These are phyloP conservation scores for Podaxis sp. DNA, from an alignment of 768 basidiomycete genomes.

Conservation along the genomic window DNA sequence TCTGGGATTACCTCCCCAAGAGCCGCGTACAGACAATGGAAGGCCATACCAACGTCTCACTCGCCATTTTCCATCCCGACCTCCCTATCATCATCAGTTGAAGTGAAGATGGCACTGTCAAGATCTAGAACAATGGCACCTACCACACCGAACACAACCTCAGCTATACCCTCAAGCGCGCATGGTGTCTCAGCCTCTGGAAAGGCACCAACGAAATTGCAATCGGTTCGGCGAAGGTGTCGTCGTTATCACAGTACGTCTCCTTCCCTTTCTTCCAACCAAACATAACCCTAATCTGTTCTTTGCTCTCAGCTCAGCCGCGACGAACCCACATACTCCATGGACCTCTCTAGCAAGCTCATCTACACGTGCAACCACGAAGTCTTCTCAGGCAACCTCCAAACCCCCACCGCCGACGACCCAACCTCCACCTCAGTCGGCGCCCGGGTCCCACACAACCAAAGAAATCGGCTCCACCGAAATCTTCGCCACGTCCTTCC, in stretches of 20 bases:
- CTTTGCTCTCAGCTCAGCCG: conserved; percentile 72
- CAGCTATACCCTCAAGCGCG: conserved; percentile 91
- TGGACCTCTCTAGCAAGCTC: conserved; percentile 94
- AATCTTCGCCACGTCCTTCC: conserved; percentile 80
- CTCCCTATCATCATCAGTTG: conserved; percentile 92
- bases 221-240: conserved; percentile 94
- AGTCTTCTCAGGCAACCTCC: conserved; percentile 86
- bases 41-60: conserved; percentile 95
- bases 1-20: conserved; percentile 99
- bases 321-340: conserved; percentile 93
- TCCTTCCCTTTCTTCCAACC: conserved; percentile 92
- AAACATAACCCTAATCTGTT: conserved; percentile 83
- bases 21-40: conserved; percentile 98
- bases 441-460: conserved; percentile 65
- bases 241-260: conserved; percentile 93
- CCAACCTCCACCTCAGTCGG: conserved; percentile 60
- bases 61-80: conserved; percentile 95
- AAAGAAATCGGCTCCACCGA: conserved; percentile 96
- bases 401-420: conserved; percentile 39
- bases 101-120: conserved; percentile 72
- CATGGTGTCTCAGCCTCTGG: conserved; percentile 89
- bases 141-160: conserved; percentile 96
- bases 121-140: conserved; percentile 36
- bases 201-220: conserved; percentile 90
- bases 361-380: conserved; percentile 92